Percentiles rank a stretch among this genome's conserved stretches.
phyloP scores from a whole-genome alignment of 2,329 filamentous ascomycete genomes.

The Colletotrichum graminicola region DNA sequence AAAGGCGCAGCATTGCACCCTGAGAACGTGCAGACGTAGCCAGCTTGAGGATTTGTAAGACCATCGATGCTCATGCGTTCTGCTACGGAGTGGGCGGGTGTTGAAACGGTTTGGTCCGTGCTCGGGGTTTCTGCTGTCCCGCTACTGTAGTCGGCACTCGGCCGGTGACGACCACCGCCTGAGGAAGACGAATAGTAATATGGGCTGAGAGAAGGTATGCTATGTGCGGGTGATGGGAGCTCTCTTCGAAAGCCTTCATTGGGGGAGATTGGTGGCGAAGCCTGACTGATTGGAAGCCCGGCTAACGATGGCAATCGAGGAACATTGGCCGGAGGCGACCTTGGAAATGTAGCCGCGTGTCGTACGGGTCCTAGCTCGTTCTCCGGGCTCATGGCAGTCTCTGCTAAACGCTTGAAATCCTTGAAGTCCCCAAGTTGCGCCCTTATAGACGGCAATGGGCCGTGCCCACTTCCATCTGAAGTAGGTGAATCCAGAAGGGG shows the following conservation, averaged over 20 bases:
- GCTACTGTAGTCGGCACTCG: conserved; percentile 58
- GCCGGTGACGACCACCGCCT: conserved; percentile 51
- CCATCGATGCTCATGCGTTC: conserved; percentile 71
- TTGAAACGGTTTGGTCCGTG: conserved; percentile 58
- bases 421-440: conserved; percentile 54
- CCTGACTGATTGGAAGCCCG: conserved; percentile 33
- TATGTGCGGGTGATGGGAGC: conserved; percentile 61
- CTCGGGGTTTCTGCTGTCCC: conserved; percentile 61
- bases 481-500: conserved; percentile 54
- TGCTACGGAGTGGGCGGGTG: conserved; percentile 57
- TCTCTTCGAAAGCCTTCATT: conserved; percentile 60
- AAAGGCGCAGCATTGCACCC: conserved; percentile 81
- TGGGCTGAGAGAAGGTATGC: conserved; percentile 54
- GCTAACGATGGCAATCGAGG: conserved; percentile 50
- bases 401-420: conserved; percentile 50
- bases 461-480: conserved; percentile 52
- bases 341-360: conserved; percentile 47
- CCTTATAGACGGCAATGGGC: conserved; percentile 54
- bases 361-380: conserved; percentile 48
- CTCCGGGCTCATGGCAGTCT: conserved; percentile 49
- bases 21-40: conserved; percentile 68
- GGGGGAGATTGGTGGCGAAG: conserved; percentile 64
- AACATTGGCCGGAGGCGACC: conserved; percentile 52
- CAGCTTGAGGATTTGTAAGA: conserved; percentile 65
- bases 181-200: conserved; percentile 52